Percentiles rank a stretch among this genome's conserved stretches.
Conservation (phyloP, 2,329 filamentous ascomycete species). For the Claviceps pazoutovae region DNA sequence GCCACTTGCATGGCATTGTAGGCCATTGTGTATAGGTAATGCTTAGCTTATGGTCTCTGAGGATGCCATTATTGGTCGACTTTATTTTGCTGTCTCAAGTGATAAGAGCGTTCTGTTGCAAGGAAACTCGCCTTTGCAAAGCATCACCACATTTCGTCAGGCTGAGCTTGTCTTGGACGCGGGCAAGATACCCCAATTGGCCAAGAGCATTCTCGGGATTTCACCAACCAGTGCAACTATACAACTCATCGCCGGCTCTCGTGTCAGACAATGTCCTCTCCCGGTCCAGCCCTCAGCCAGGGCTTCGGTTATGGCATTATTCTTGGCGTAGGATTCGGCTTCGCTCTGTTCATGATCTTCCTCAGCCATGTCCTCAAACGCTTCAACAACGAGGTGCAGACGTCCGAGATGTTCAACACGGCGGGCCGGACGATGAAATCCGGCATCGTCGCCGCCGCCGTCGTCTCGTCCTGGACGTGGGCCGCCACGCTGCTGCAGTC, state of each 20-base stretch:
- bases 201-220: too few relatives aligned
- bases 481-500: slow-evolving; percentile 71
- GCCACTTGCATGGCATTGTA: neutral
- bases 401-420: slow-evolving; percentile 84
- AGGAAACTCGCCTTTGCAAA: too few relatives aligned
- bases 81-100: too few relatives aligned
- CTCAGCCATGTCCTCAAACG: slow-evolving; percentile 58
- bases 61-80: too few relatives aligned
- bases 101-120: too few relatives aligned
- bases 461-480: slow-evolving; percentile 93
- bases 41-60: neutral
- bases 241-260: neutral
- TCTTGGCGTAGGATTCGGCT: slow-evolving; percentile 57
- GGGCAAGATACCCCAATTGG: too few relatives aligned
- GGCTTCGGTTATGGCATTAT: slow-evolving; percentile 68
- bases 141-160: too few relatives aligned
- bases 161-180: too few relatives aligned
- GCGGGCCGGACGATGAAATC: slow-evolving; percentile 81
- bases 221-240: too few relatives aligned
- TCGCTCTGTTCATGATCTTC: slow-evolving; percentile 61
- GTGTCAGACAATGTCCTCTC: slow-evolving; percentile 6
- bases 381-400: slow-evolving; percentile 57
- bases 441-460: slow-evolving; percentile 72
- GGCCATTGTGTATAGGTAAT: neutral
- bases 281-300: slow-evolving; percentile 32